Evolutionary conservation across 352 stramenopile species (phyloP).

Genomic region (Phytopythium kandeliae): DNA sequence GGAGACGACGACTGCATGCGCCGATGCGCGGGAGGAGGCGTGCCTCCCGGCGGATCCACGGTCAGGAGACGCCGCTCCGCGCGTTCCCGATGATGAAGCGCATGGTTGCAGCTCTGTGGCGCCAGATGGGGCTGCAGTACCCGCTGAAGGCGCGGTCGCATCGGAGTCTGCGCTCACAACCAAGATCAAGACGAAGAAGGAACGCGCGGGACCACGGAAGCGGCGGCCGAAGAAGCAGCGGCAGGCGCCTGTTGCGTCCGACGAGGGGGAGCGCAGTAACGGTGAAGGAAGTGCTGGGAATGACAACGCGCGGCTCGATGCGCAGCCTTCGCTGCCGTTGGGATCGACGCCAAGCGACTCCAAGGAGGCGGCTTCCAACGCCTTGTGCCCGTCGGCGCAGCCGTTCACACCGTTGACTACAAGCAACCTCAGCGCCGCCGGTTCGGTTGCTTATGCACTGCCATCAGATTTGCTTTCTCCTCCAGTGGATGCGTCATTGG

Average conservation of each 20-base stretch:
- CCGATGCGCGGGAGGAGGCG: too few species aligned
- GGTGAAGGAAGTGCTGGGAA: too few species aligned
- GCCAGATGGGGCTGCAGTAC: too few species aligned
- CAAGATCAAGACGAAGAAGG: conserved; percentile 18
- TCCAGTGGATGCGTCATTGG: background rate
- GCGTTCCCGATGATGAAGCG: too few species aligned
- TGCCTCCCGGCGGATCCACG: background rate
- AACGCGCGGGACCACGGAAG: conserved; percentile 55
- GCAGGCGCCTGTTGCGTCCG: background rate
- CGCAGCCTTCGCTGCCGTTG: background rate
- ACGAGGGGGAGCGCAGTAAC: background rate
- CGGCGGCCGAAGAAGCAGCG: conserved; percentile 58
- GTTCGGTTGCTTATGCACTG: background rate
- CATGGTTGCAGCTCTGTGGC: too few species aligned
- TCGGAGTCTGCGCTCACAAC: conserved; percentile 1
- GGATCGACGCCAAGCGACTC: background rate
- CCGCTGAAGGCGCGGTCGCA: too few species aligned
- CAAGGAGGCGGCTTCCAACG: too few species aligned
- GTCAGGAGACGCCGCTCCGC: too few species aligned
- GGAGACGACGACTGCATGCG: background rate
- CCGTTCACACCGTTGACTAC: background rate
- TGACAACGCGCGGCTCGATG: background rate
- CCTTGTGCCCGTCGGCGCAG: background rate
- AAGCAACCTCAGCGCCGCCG: background rate
- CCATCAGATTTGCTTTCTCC: background rate